Conservation (phyloP, 2,329 filamentous ascomycete genomes). For the Penicillium polonicum region DNA sequence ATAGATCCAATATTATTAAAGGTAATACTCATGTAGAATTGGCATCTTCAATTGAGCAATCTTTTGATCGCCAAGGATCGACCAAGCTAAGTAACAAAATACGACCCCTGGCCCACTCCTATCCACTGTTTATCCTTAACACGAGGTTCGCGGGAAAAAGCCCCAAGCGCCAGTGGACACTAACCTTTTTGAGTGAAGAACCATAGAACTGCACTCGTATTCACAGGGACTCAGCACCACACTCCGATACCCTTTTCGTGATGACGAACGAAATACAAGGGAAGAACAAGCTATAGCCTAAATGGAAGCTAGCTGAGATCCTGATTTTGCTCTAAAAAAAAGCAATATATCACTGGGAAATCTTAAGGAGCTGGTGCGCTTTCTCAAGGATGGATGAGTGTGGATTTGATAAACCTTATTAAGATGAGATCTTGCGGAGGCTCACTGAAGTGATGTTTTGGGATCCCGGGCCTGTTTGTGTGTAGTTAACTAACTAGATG, state of each 20-base stretch:
- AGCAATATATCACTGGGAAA: not conserved
- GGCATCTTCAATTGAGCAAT: not conserved
- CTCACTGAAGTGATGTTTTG: not conserved
- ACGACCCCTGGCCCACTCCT: constrained; percentile 1
- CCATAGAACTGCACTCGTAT: not conserved
- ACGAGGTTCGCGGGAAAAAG: constrained; percentile 5
- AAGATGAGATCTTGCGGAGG: not conserved
- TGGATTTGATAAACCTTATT: not conserved
- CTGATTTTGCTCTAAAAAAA: not conserved
- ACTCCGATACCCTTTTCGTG: not conserved
- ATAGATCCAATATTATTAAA: not conserved
- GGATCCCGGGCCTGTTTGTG: too few relatives aligned
- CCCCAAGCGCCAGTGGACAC: too few relatives aligned
- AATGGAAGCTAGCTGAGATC: not conserved
- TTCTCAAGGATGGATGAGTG: not conserved
- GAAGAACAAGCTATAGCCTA: not conserved
- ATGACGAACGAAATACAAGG: not conserved
- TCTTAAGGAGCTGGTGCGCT: not conserved
- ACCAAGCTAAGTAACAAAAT: constrained; percentile 7
- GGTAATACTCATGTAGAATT: not conserved
- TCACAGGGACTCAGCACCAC: not conserved
- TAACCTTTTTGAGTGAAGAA: not conserved
- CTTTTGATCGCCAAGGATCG: constrained; percentile 3
- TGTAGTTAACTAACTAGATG: too few relatives aligned
- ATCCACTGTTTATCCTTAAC: not conserved